These are phyloP conservation scores for Tylopilus plumbeoviolaceoides DNA, from an alignment of 768 basidiomycete species.

Conservation along the genomic window DNA sequence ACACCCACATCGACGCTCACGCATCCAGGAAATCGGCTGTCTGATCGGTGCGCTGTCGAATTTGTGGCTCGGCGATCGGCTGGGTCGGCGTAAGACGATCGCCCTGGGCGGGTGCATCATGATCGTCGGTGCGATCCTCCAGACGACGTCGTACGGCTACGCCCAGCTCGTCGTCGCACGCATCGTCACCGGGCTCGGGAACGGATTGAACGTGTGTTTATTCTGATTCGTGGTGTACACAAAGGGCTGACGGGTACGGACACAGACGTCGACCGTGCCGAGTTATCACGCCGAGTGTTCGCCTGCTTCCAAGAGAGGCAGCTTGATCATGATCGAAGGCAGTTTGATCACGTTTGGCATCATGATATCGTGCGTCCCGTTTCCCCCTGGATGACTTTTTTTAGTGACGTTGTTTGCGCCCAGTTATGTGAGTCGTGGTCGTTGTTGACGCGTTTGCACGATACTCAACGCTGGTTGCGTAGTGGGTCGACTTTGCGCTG, in stretches of 20 bases:
- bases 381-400: neutral
- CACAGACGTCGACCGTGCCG: slow-evolving; percentile 60
- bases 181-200: slow-evolving; percentile 59
- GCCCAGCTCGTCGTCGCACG: slow-evolving; percentile 60
- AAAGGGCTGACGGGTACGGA: neutral
- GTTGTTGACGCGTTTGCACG: neutral
- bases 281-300: slow-evolving; percentile 67
- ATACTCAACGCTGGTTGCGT: slow-evolving; percentile 3
- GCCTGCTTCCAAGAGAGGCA: slow-evolving; percentile 52
- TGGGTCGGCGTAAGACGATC: slow-evolving; percentile 59
- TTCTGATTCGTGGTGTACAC: neutral
- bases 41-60: slow-evolving; percentile 61
- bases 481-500: slow-evolving; percentile 67
- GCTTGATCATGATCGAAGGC: slow-evolving; percentile 63
- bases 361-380: slow-evolving; percentile 50
- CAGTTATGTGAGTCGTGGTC: slow-evolving; percentile 22
- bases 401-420: neutral
- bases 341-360: slow-evolving; percentile 61
- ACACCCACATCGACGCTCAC: too few species aligned
- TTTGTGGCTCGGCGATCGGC: slow-evolving; percentile 53
- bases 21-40: slow-evolving; percentile 56
- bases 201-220: slow-evolving; percentile 51
- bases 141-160: slow-evolving; percentile 53
- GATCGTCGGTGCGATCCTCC: slow-evolving; percentile 60
- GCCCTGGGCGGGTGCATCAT: slow-evolving; percentile 55